Evolutionary conservation across 768 basidiomycete genomes (phyloP).

Genomic region (Tephrocybe sp.): DNA sequence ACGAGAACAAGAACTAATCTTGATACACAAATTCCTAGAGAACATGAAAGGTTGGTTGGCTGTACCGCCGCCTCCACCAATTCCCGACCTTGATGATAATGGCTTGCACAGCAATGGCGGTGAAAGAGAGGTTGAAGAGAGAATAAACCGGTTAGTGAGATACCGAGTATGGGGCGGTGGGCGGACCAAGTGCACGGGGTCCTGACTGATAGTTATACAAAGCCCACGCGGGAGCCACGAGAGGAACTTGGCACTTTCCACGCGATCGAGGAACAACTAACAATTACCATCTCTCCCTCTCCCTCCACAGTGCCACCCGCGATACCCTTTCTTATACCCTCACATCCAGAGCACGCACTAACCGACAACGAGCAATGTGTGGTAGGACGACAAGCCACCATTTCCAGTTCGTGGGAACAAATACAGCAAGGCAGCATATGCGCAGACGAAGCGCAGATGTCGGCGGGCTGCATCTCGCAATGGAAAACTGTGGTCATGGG

Average conservation of each 20-base stretch:
- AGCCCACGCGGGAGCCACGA: slow-evolving; percentile 46
- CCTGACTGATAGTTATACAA: slow-evolving; percentile 21
- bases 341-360: not conserved
- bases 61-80: too few species aligned
- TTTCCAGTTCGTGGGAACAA: slow-evolving; percentile 5
- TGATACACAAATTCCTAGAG: not conserved
- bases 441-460: slow-evolving; percentile 83
- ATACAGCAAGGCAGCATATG: slow-evolving; percentile 17
- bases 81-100: too few species aligned
- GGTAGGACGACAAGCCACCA: slow-evolving; percentile 9
- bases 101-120: not conserved
- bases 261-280: slow-evolving; percentile 35
- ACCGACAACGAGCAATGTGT: slow-evolving; percentile 6
- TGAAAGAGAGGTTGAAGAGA: not conserved
- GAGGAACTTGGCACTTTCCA: slow-evolving; percentile 37
- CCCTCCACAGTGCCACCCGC: slow-evolving; percentile 9
- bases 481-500: slow-evolving; percentile 57
- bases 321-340: slow-evolving; percentile 9
- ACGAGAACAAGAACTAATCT: too few species aligned
- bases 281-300: slow-evolving; percentile 19
- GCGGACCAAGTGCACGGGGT: slow-evolving; percentile 20
- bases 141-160: slow-evolving; percentile 15
- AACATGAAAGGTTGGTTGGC: too few species aligned
- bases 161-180: slow-evolving; percentile 8
- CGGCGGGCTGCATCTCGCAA: slow-evolving; percentile 83